These are phyloP conservation scores for Boletus subcaerulescens DNA, from an alignment of 768 basidiomycete genomes.

Conservation along the genomic window DNA sequence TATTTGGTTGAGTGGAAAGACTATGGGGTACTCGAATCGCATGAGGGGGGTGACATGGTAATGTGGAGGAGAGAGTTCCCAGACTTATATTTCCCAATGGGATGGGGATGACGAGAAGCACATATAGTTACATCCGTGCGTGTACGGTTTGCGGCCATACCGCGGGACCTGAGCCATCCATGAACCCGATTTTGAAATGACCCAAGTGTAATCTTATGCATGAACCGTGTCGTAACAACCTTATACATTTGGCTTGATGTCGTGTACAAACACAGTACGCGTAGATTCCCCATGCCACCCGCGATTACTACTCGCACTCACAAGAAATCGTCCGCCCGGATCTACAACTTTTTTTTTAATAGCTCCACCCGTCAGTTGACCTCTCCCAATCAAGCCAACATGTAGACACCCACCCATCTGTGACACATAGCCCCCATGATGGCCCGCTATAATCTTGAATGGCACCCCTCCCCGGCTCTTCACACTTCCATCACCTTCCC, in stretches of 20 bases:
- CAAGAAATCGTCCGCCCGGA: slow-evolving; percentile 76
- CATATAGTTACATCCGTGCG: slow-evolving; percentile 20
- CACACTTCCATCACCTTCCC: slow-evolving; percentile 60
- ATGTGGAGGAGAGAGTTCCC: slow-evolving; percentile 6
- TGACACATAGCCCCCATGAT: slow-evolving; percentile 92
- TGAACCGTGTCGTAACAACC: slow-evolving; percentile 28
- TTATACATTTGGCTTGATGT: slow-evolving; percentile 56
- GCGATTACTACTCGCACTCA: slow-evolving; percentile 90
- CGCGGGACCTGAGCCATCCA: slow-evolving; percentile 30
- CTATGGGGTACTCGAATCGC: slow-evolving; percentile 31
- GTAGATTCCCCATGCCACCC: slow-evolving; percentile 95
- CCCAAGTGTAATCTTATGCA: slow-evolving; percentile 26
- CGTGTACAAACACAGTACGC: slow-evolving; percentile 86
- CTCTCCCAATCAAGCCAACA: slow-evolving; percentile 5
- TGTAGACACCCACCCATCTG: slow-evolving; percentile 72
- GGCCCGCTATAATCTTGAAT: slow-evolving; percentile 94
- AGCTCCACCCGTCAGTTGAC: slow-evolving; percentile 23
- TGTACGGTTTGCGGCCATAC: slow-evolving; percentile 29
- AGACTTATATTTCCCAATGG: slow-evolving; percentile 30
- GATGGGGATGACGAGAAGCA: slow-evolving; percentile 34
- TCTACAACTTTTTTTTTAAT: slow-evolving; percentile 65
- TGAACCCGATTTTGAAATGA: slow-evolving; percentile 29
- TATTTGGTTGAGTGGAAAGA: slow-evolving; percentile 36
- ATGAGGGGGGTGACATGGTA: slow-evolving; percentile 27
- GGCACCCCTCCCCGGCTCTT: slow-evolving; percentile 68